These are phyloP conservation scores for Fragosphaeria purpurea DNA, from an alignment of 2,329 filamentous ascomycete genomes.

Conservation along the genomic window DNA sequence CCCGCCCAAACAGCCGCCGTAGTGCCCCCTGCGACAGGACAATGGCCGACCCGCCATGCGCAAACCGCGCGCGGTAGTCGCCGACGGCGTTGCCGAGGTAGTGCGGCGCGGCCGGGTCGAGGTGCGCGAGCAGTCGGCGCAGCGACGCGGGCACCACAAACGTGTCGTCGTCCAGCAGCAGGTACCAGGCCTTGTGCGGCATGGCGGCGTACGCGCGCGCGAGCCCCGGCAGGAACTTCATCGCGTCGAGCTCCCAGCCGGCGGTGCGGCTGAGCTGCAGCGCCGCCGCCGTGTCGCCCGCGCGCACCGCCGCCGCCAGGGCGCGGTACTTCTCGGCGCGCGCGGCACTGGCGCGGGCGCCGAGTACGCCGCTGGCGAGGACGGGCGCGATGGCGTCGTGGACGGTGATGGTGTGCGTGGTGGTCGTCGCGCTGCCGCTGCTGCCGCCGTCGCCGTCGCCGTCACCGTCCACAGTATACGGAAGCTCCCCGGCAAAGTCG, in stretches of 20 bases:
- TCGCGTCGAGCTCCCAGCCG: constrained; percentile 40
- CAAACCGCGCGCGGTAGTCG: constrained; percentile 45
- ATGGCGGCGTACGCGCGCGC: constrained; percentile 39
- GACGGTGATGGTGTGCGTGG: constrained; percentile 22
- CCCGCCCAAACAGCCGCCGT: constrained; percentile 17
- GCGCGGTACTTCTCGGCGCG: constrained; percentile 31
- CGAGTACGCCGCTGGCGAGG: constrained; percentile 20
- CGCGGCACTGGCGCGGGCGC: constrained; percentile 21
- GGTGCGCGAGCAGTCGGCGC: constrained; percentile 35
- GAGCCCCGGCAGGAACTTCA: constrained; percentile 47
- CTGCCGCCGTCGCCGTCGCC: background rate
- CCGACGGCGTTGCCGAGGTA: constrained; percentile 49
- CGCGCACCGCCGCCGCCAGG: constrained; percentile 28
- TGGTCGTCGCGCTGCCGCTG: constrained; percentile 16
- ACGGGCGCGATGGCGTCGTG: constrained; percentile 30
- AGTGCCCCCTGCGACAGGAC: constrained; percentile 30
- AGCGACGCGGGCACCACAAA: constrained; percentile 42
- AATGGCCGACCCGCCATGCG: constrained; percentile 46
- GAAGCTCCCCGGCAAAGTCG: constrained; percentile 33
- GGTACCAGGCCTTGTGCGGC: constrained; percentile 48
- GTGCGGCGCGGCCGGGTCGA: constrained; percentile 35
- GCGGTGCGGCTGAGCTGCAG: constrained; percentile 26
- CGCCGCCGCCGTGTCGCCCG: constrained; percentile 28
- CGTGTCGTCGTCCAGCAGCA: constrained; percentile 49
- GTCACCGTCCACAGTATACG: constrained; percentile 6